Conservation (phyloP, 345 rosid genomes). For the Citrus glauca region DNA sequence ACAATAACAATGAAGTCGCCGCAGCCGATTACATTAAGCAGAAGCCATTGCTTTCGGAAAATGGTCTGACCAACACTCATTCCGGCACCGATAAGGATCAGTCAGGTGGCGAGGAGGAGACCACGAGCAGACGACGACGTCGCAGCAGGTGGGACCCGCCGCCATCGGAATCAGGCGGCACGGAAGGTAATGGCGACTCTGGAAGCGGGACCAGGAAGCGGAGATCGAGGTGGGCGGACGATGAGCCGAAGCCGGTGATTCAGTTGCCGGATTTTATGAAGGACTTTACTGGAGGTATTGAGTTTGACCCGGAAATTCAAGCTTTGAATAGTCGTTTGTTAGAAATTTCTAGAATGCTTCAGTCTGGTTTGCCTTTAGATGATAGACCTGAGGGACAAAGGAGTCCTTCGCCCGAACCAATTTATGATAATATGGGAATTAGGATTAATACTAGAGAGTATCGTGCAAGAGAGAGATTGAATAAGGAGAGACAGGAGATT, state of each 20-base stretch:
- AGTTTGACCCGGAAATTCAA: conserved; percentile 90
- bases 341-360: conserved; percentile 78
- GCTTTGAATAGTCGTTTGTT: conserved; percentile 78
- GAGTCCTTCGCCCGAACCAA: conserved; percentile 95
- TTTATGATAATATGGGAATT: conserved; percentile 91
- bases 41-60: conserved; percentile 52
- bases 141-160: conserved; percentile 93
- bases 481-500: conserved; percentile 85
- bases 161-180: conserved; percentile 40
- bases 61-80: conserved; percentile 51
- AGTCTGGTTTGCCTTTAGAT: conserved; percentile 75
- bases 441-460: conserved; percentile 87
- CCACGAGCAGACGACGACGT: conserved; percentile 62
- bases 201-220: conserved; percentile 64
- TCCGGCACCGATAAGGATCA: conserved; percentile 64
- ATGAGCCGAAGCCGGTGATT: conserved; percentile 79
- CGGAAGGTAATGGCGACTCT: conserved; percentile 25
- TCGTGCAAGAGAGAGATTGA: conserved; percentile 85
- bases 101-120: conserved; percentile 91
- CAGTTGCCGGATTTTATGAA: conserved; percentile 94
- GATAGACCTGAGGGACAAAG: conserved; percentile 90
- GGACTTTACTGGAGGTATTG: conserved; percentile 87
- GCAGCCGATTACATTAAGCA: conserved; percentile 19
- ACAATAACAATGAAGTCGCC: conserved; percentile 1
- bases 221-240: conserved; percentile 92